Evolutionary conservation across 768 basidiomycete species (phyloP), one percentile per base, ranked within the genome.

Genomic region (Lyophyllum shimeji): DNA sequence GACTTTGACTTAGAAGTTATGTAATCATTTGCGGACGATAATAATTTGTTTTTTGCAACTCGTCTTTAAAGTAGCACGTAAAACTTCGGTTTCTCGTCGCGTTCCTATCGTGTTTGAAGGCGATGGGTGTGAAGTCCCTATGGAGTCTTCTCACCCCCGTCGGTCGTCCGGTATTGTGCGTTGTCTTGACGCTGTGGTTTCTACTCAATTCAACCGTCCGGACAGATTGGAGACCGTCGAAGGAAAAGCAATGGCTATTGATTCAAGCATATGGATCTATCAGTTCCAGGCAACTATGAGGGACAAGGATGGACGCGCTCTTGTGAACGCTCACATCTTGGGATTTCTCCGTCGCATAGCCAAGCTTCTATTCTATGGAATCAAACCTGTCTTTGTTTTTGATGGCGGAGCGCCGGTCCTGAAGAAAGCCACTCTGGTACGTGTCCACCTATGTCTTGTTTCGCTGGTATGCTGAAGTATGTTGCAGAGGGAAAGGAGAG

Each of bases 211-310:
- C 45, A 33, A 50, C n/a, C 18, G 15, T 25, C 31, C 9, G 18
- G 25, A 23, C 65, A 96, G 95, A 71, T 78, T 98, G 52, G 96
- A 99, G 73, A 95, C 90, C 0, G 83, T 95, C 67, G 95, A 95
- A 65, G 95, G 94, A n/a, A 96, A 95, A 69, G 76, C 85, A 9
- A 84, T 99, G 75, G 97, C 97, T 2, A 98, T 99, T 53, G 97
- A 99, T 72, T 98, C 95, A 3, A 97, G 94, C 62, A 98, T 99
- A 60, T 99, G 97, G 97, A 86, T 99, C 52, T 99, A 99, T 71
- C 97, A 99, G 71, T 99, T 99, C 66, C 96, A 98, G 74, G 95
- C 96, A 20, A 98, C 97, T 8, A 98, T 98, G 95, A 85, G 97
- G 21, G 95, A 96, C 72, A 98, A 94, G 66, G 94, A 98, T 56